Conservation (phyloP, 306 rosid genomes). For the Trifolium pratense region DNA sequence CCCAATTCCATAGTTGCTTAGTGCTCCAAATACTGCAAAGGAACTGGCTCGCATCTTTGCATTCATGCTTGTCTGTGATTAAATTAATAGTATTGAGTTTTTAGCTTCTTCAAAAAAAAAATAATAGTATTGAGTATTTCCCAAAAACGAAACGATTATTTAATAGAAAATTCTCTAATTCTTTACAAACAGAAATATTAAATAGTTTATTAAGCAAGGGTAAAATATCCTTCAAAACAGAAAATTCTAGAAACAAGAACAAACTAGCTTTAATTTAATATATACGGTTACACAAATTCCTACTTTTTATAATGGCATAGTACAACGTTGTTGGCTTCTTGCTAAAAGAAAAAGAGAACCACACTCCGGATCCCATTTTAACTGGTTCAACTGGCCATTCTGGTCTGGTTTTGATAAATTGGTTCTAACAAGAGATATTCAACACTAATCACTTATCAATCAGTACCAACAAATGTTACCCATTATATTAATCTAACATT, state of each 20-base stretch:
- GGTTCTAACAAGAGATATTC: background rate
- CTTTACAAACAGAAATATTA: constrained; percentile 8
- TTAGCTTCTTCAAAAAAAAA: too few relatives aligned
- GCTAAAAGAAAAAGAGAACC: background rate
- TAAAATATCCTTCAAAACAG: constrained; percentile 19
- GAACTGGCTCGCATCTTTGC: constrained; percentile 86
- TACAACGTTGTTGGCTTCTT: background rate
- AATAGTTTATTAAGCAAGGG: constrained; percentile 15
- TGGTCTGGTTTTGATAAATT: too few relatives aligned
- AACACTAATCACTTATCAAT: background rate
- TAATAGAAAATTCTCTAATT: background rate
- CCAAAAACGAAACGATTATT: background rate
- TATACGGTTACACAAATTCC: background rate
- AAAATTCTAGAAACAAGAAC: background rate
- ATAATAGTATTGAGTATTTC: constrained; percentile 17
- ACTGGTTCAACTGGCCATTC: too few relatives aligned
- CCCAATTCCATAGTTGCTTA: constrained; percentile 73
- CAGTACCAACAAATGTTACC: background rate
- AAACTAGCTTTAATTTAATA: constrained; percentile 22
- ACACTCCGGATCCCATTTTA: too few relatives aligned
- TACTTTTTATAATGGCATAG: background rate
- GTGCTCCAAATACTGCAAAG: constrained; percentile 89
- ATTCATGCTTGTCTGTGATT: constrained; percentile 67
- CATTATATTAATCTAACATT: background rate
- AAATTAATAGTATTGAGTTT: constrained; percentile 6